Evolutionary conservation across 2,329 filamentous ascomycete species (phyloP).

Genomic region (Calonectria hawksworthii): DNA sequence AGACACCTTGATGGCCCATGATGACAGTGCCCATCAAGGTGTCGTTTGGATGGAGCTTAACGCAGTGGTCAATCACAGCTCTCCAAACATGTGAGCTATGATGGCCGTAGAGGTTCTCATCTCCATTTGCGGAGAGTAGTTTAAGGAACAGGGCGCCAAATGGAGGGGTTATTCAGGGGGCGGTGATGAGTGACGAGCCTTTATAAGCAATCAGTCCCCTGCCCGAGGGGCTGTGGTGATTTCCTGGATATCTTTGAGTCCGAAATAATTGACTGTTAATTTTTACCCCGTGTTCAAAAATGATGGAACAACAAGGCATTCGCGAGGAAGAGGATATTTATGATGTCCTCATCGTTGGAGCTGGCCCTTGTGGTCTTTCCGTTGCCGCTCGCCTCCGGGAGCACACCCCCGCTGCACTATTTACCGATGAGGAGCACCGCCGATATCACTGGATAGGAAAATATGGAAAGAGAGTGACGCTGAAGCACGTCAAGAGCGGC

Average conservation of each 20-base stretch:
- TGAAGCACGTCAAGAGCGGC: slow-evolving; percentile 61
- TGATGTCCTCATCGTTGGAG: slow-evolving; percentile 81
- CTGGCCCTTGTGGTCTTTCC: slow-evolving; percentile 81
- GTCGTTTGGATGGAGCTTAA: not conserved
- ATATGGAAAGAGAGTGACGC: slow-evolving; percentile 70
- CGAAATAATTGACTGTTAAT: not conserved
- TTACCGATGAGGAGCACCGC: slow-evolving; percentile 86
- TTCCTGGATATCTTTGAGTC: not conserved
- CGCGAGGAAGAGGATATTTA: slow-evolving; percentile 57
- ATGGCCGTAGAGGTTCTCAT: slow-evolving; percentile 28
- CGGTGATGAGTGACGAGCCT: not conserved
- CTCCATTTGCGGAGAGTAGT: not conserved
- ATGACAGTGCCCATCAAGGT: slow-evolving; percentile 28
- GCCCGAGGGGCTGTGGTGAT: not conserved
- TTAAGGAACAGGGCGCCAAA: not conserved
- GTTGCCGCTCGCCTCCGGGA: slow-evolving; percentile 80
- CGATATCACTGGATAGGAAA: slow-evolving; percentile 84
- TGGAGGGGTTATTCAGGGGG: not conserved
- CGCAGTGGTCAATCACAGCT: slow-evolving; percentile 3
- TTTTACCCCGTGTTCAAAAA: not conserved
- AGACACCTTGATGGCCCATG: slow-evolving; percentile 26
- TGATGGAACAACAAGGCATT: slow-evolving; percentile 10
- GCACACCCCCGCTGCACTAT: slow-evolving; percentile 81
- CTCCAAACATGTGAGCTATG: not conserved
- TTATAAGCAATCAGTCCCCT: not conserved